Evolutionary conservation across 371 early-diverging fungal species (phyloP).

Genomic region (Actinomucor elegans): DNA sequence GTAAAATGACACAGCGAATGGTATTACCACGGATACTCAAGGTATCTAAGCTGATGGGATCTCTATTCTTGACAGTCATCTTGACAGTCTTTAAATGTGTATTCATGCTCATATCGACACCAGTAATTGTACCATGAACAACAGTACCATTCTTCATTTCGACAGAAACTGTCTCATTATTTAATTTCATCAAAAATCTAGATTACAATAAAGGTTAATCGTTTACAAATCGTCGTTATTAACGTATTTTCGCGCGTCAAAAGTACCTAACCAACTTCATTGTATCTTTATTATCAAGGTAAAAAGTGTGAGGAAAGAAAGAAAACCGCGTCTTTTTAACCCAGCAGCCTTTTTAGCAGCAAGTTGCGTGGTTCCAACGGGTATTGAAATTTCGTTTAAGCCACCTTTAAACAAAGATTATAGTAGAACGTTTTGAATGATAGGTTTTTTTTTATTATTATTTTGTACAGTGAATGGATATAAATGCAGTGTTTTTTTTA

Average conservation of each 20-base stretch:
- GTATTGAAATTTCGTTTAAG: background rate
- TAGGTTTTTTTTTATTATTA: background rate
- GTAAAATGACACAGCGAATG: slow-evolving; percentile 93
- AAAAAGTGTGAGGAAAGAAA: background rate
- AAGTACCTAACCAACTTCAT: slow-evolving; percentile 27
- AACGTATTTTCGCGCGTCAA: background rate
- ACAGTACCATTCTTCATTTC: slow-evolving; percentile 97
- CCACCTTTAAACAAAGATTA: background rate
- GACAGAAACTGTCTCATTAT: slow-evolving; percentile 93
- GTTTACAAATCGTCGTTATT: background rate
- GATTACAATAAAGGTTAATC: background rate
- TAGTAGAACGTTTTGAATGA: background rate
- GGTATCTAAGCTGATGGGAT: slow-evolving; percentile 87
- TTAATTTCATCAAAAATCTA: slow-evolving; percentile 96
- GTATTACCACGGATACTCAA: slow-evolving; percentile 94
- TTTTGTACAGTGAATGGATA: background rate
- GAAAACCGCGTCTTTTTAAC: background rate
- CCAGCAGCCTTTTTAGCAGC: no score
- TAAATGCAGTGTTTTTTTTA: background rate
- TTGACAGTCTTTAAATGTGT: slow-evolving; percentile 97
- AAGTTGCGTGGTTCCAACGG: background rate
- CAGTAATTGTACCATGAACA: slow-evolving; percentile 92
- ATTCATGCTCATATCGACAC: slow-evolving; percentile 99
- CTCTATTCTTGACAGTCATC: slow-evolving; percentile 95
- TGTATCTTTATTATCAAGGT: background rate